Percentiles rank a stretch among this genome's conserved stretches.
These are phyloP conservation scores for Euphrasia arctica DNA, from an alignment of 305 asterid genomes.

Conservation along the genomic window DNA sequence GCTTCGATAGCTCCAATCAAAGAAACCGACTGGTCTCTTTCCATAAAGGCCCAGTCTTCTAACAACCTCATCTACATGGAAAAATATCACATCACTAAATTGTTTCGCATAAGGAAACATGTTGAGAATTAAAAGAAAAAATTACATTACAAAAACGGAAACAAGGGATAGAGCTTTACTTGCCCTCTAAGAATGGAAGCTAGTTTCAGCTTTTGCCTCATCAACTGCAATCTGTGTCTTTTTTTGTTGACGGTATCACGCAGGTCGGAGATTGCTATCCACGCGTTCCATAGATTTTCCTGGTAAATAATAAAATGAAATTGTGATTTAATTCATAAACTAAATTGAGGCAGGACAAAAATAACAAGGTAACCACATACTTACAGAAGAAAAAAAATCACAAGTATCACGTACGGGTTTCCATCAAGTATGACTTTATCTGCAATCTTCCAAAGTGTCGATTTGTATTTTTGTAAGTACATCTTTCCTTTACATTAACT, in stretches of 20 bases:
- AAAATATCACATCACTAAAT: neutral
- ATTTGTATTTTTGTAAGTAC: no score
- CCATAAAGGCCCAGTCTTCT: constrained; percentile 77
- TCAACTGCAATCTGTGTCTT: constrained; percentile 82
- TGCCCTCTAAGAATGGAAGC: constrained; percentile 86
- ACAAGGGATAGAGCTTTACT: constrained; percentile 39
- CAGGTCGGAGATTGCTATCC: constrained; percentile 85
- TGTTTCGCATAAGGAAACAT: neutral
- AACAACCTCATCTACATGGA: constrained; percentile 48
- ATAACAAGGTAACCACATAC: neutral
- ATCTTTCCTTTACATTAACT: no score
- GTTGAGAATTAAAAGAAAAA: neutral
- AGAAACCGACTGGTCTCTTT: constrained; percentile 60
- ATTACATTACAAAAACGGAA: neutral
- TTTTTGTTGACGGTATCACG: constrained; percentile 80
- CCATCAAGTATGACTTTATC: no score
- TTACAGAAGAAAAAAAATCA: neutral
- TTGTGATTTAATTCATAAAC: neutral
- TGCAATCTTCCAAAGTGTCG: no score
- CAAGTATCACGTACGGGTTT: no score
- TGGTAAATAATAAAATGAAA: constrained; percentile 27
- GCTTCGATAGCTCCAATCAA: constrained; percentile 87
- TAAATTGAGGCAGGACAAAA: neutral
- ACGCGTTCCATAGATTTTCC: constrained; percentile 87
- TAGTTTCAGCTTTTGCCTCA: constrained; percentile 83